These are phyloP conservation scores for Tremella fuciformis DNA, from an alignment of 768 basidiomycete genomes.

Conservation along the genomic window DNA sequence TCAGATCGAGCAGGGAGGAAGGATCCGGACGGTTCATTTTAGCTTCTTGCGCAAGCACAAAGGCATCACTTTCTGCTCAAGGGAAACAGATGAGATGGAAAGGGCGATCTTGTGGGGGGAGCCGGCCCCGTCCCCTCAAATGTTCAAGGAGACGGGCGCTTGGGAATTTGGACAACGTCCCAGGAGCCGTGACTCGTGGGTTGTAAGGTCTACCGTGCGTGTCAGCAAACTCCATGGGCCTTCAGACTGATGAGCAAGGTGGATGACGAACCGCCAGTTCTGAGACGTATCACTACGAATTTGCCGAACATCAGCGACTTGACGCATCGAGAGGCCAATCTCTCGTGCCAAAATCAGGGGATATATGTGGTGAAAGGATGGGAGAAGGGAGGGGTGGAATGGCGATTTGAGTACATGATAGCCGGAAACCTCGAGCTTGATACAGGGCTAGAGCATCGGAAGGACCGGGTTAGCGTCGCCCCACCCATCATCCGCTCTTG, in stretches of 20 bases:
- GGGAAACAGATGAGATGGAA: neutral
- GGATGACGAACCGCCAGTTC: slow-evolving; percentile 59
- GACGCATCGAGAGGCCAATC: slow-evolving; percentile 69
- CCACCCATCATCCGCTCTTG: neutral
- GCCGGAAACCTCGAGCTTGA: slow-evolving; percentile 59
- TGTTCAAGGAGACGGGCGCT: slow-evolving; percentile 3
- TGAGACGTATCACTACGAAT: slow-evolving; percentile 67
- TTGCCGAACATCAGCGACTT: slow-evolving; percentile 70
- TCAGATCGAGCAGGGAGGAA: slow-evolving; percentile 65
- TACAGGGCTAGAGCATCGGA: slow-evolving; percentile 57
- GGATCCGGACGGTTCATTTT: neutral
- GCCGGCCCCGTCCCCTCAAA: neutral
- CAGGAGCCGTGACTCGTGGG: neutral
- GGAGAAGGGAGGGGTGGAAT: slow-evolving; percentile 61
- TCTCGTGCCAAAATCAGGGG: slow-evolving; percentile 67
- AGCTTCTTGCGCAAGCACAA: neutral
- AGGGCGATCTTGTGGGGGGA: slow-evolving; percentile 44
- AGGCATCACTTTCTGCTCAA: neutral
- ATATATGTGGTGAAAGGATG: slow-evolving; percentile 70
- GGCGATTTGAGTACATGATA: slow-evolving; percentile 79
- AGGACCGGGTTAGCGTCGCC: slow-evolving; percentile 61
- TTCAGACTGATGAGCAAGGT: slow-evolving; percentile 27
- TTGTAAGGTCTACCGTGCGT: neutral
- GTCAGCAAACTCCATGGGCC: neutral
- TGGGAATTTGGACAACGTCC: slow-evolving; percentile 2